phyloP scores from a whole-genome alignment of 148 eudicot species.

The Heliosperma pusillum region DNA sequence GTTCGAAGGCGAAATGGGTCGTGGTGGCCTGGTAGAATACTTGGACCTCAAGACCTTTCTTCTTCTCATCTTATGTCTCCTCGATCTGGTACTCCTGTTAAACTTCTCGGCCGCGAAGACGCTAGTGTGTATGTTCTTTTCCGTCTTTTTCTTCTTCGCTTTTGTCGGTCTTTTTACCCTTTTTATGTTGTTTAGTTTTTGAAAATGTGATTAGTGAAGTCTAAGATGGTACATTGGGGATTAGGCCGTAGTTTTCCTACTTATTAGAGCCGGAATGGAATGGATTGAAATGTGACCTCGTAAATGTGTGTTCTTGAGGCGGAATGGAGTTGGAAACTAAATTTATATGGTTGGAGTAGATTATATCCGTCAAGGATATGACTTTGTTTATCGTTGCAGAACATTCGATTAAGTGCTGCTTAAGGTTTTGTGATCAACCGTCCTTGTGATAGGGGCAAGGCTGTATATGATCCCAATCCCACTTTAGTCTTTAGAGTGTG shows the following conservation, averaged over 20 bases:
- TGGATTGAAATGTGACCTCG: neutral
- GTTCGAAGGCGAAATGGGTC: constrained; percentile 90
- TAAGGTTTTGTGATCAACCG: no score
- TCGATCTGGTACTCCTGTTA: constrained; percentile 94
- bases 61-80: constrained; percentile 83
- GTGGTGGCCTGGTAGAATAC: constrained; percentile 97
- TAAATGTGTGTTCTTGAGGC: neutral
- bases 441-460: no score
- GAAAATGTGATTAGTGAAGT: neutral
- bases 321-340: neutral
- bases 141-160: neutral
- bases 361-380: no score
- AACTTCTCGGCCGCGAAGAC: constrained; percentile 95
- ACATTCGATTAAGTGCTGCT: no score
- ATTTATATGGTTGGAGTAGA: no score
- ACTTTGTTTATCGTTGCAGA: no score
- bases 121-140: constrained; percentile 79
- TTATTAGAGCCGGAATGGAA: neutral
- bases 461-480: no score
- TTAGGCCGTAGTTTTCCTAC: no score
- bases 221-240: no score
- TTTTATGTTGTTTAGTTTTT: neutral
- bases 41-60: constrained; percentile 69
- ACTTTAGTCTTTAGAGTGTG: no score
- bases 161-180: neutral